phyloP scores from a whole-genome alignment of 2,329 filamentous ascomycete species.

The Stromatinia cepivora region DNA sequence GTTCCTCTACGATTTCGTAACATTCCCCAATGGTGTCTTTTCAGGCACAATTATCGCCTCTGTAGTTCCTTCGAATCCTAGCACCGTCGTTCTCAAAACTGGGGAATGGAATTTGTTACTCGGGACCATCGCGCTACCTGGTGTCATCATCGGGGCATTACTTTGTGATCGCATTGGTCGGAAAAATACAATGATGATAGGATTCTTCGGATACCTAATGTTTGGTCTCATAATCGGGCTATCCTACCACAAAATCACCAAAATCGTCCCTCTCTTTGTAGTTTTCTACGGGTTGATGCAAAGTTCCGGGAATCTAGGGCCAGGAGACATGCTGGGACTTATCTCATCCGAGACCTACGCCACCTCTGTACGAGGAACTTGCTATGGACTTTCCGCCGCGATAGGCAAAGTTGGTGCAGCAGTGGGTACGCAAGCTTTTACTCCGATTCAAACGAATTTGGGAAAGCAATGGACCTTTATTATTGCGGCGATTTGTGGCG shows the following conservation, averaged over 20 bases:
- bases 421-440: constrained; percentile 53
- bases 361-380: constrained; percentile 53
- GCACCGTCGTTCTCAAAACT: constrained; percentile 43
- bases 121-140: constrained; percentile 48
- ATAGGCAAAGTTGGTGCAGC: constrained; percentile 54
- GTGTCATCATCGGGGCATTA: constrained; percentile 51
- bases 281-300: constrained; percentile 55
- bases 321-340: constrained; percentile 53
- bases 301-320: constrained; percentile 51
- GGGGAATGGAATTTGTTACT: constrained; percentile 52
- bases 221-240: constrained; percentile 54
- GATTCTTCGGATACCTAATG: constrained; percentile 51
- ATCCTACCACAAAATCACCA: constrained; percentile 49
- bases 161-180: constrained; percentile 51
- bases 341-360: constrained; percentile 53
- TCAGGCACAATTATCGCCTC: constrained; percentile 47
- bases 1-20: constrained; percentile 52
- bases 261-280: constrained; percentile 53
- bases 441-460: constrained; percentile 47
- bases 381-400: constrained; percentile 53
- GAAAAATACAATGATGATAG: constrained; percentile 52
- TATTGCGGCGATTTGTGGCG: constrained; percentile 52
- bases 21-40: constrained; percentile 49
- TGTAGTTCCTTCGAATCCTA: constrained; percentile 41
- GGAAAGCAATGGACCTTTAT: constrained; percentile 54